Conservation (phyloP, 2,329 filamentous ascomycete genomes). For the Epichloe bromicola region DNA sequence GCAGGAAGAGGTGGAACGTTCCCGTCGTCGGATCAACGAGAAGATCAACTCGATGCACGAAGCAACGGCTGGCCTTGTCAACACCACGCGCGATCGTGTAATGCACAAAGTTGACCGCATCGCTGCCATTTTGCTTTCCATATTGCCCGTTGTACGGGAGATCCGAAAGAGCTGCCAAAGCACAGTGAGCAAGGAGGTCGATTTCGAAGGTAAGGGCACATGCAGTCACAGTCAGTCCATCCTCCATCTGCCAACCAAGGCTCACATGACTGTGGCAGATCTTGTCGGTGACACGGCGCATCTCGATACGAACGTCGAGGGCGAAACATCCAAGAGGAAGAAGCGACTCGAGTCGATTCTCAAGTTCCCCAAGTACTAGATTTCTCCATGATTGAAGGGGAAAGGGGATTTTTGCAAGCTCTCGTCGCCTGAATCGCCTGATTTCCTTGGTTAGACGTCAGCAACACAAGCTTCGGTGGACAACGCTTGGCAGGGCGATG, state of each 20-base stretch:
- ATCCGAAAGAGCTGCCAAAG: background rate
- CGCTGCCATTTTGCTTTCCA: background rate
- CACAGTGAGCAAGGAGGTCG: background rate
- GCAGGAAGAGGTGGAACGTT: slow-evolving; percentile 1
- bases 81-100: background rate
- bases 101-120: background rate
- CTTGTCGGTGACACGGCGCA: background rate
- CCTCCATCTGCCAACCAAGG: no score
- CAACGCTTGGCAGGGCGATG: no score
- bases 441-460: no score
- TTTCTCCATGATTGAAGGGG: background rate
- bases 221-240: background rate
- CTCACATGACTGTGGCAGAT: background rate
- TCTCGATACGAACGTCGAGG: background rate
- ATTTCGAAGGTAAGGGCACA: background rate
- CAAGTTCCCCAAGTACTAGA: background rate
- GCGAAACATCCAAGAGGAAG: background rate
- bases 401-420: no score
- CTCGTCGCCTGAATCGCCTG: no score
- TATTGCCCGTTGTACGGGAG: background rate
- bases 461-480: no score
- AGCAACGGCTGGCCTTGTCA: background rate
- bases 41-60: slow-evolving; percentile 2
- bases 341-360: background rate
- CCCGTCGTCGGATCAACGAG: slow-evolving; percentile 2